Conservation (phyloP, 768 basidiomycete species). For the Serendipita sp. region DNA sequence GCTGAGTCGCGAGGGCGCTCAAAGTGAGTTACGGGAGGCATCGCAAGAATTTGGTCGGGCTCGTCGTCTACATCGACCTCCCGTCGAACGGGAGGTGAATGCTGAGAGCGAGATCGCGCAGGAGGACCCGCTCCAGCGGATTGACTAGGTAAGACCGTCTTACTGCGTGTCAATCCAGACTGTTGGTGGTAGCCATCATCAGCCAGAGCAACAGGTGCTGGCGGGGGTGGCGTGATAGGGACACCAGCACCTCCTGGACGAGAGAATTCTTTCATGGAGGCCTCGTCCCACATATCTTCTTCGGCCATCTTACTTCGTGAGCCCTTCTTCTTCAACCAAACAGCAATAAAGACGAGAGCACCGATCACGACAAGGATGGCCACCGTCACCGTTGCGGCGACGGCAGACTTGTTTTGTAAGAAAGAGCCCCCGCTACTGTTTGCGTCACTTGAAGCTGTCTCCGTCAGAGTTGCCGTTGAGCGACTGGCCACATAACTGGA, state of each 20-base stretch:
- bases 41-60: neutral
- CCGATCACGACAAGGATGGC: neutral
- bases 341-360: conserved; percentile 3
- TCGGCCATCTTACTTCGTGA: neutral
- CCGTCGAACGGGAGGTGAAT: neutral
- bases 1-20: conserved; percentile 2
- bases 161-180: neutral
- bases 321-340: neutral
- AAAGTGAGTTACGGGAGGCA: neutral
- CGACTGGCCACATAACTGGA: neutral
- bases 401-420: neutral
- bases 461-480: neutral
- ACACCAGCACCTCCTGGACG: neutral
- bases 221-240: neutral
- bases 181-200: neutral
- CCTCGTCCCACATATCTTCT: conserved; percentile 4
- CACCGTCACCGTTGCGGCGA: neutral
- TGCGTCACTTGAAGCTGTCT: neutral
- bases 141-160: neutral
- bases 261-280: conserved; percentile 1
- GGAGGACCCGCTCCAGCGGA: neutral
- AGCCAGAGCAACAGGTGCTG: neutral
- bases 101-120: neutral
- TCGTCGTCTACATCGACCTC: neutral
- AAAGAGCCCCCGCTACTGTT: neutral